These are phyloP conservation scores for Candida sanyaensis DNA, from an alignment of 1,139 yeast genomes.

Conservation along the genomic window DNA sequence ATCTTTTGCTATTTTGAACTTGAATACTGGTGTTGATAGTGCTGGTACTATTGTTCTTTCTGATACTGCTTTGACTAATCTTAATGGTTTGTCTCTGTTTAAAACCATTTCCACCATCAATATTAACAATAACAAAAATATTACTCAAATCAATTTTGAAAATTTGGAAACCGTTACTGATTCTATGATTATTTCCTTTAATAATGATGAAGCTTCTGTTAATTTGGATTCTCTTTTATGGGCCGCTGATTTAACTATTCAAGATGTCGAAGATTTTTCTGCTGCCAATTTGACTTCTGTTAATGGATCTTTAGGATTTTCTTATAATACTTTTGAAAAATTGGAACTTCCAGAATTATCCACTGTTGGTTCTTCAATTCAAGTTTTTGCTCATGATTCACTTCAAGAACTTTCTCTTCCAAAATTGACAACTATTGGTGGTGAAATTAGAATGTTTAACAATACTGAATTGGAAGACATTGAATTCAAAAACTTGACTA, in stretches of 20 bases:
- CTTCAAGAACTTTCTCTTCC: constrained; percentile 31
- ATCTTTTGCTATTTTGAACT: constrained; percentile 39
- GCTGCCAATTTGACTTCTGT: constrained; percentile 39
- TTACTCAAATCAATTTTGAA: constrained; percentile 37
- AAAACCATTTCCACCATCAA: constrained; percentile 37
- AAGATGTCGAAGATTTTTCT: constrained; percentile 37
- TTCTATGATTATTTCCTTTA: constrained; percentile 43
- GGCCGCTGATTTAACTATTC: constrained; percentile 49
- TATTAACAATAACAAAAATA: constrained; percentile 49
- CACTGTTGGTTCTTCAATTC: constrained; percentile 42
- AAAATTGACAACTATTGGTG: constrained; percentile 39
- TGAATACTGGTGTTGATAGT: constrained; percentile 38
- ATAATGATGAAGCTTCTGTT: constrained; percentile 43
- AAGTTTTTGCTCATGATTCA: constrained; percentile 46
- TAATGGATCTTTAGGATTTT: constrained; percentile 44
- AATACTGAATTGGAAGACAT: constrained; percentile 42
- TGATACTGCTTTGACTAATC: constrained; percentile 45
- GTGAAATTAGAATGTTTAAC: constrained; percentile 46
- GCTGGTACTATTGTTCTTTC: constrained; percentile 38
- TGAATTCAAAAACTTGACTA: constrained; percentile 32
- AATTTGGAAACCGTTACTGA: constrained; percentile 36
- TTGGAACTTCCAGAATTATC: constrained; percentile 33
- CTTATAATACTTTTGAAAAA: constrained; percentile 40
- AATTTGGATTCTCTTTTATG: constrained; percentile 38
- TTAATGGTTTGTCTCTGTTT: constrained; percentile 39